A percentile compares a stretch with the other conserved stretches of the same genome.
These are phyloP conservation scores for Rhizopus sp. DNA, from an alignment of 371 early-diverging fungal genomes.

Conservation along the genomic window DNA sequence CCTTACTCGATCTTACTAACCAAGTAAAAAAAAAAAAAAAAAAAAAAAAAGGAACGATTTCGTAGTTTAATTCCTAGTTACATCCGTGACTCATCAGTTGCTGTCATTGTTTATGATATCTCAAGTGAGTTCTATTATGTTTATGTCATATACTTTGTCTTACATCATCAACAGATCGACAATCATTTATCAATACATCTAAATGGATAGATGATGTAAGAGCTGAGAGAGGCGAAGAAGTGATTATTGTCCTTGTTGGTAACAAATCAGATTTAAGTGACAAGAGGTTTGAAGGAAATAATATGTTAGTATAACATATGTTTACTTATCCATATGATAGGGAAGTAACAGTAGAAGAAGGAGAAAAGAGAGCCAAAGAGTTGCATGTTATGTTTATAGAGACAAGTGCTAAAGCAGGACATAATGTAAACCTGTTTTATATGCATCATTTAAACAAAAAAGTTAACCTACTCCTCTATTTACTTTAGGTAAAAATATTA, in stretches of 20 bases:
- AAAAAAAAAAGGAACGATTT: constrained; percentile 93
- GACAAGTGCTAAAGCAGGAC: constrained; percentile 96
- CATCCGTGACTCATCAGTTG: constrained; percentile 98
- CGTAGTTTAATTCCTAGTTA: constrained; percentile 97
- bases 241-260: constrained; percentile 95
- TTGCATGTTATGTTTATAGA: constrained; percentile 95
- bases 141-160: neutral
- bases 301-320: neutral
- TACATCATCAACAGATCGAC: constrained; percentile 61
- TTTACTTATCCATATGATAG: constrained; percentile 27
- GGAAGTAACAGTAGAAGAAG: constrained; percentile 93
- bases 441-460: neutral
- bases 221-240: constrained; percentile 93
- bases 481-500: constrained; percentile 71
- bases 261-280: constrained; percentile 97
- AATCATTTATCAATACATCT: constrained; percentile 92
- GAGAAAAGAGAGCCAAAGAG: constrained; percentile 92
- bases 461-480: neutral
- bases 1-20: neutral
- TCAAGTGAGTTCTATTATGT: constrained; percentile 19
- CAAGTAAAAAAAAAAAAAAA: no score
- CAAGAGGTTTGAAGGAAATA: constrained; percentile 60
- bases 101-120: constrained; percentile 96
- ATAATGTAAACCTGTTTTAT: constrained; percentile 63
- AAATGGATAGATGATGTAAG: constrained; percentile 98